Percentiles rank a stretch among this genome's conserved stretches.
Conservation (phyloP, 495 filamentous ascomycete species). For the Usnea hakonensis region DNA sequence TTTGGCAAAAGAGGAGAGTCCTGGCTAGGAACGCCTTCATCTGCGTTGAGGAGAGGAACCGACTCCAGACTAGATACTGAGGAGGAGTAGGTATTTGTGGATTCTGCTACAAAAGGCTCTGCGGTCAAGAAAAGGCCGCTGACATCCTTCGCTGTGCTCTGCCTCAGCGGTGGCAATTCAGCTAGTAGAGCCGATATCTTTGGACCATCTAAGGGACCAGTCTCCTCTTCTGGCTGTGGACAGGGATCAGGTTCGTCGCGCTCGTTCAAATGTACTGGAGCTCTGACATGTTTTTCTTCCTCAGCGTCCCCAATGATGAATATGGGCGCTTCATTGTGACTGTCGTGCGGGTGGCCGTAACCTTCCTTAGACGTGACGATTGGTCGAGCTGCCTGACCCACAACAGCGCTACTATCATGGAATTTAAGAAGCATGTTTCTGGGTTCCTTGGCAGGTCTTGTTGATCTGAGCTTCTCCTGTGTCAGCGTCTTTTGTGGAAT, state of each 20-base stretch:
- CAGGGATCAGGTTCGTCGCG: background rate
- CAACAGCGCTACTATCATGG: background rate
- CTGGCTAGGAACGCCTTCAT: background rate
- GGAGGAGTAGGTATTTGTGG: background rate
- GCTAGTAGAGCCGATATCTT: slow-evolving; percentile 1
- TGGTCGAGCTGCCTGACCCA: background rate
- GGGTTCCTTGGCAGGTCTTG: background rate
- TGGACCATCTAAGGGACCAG: background rate
- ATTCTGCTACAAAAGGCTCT: background rate
- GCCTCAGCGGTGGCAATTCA: background rate
- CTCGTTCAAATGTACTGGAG: background rate
- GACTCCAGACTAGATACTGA: slow-evolving; percentile 13
- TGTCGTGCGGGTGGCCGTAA: background rate
- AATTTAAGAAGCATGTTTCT: background rate
- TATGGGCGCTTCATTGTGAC: background rate
- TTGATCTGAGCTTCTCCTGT: background rate
- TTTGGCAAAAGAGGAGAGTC: slow-evolving; percentile 13
- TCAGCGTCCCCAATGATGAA: slow-evolving; percentile 1
- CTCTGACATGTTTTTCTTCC: background rate
- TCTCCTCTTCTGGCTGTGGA: background rate
- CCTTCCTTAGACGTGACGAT: background rate
- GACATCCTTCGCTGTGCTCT: background rate
- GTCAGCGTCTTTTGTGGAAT: background rate
- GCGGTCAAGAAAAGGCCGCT: background rate
- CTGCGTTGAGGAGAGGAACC: slow-evolving; percentile 1